Percentiles rank a stretch among this genome's conserved stretches.
Evolutionary conservation across 495 filamentous ascomycete species (phyloP).

Genomic region (Elaphomyces granulatus): DNA sequence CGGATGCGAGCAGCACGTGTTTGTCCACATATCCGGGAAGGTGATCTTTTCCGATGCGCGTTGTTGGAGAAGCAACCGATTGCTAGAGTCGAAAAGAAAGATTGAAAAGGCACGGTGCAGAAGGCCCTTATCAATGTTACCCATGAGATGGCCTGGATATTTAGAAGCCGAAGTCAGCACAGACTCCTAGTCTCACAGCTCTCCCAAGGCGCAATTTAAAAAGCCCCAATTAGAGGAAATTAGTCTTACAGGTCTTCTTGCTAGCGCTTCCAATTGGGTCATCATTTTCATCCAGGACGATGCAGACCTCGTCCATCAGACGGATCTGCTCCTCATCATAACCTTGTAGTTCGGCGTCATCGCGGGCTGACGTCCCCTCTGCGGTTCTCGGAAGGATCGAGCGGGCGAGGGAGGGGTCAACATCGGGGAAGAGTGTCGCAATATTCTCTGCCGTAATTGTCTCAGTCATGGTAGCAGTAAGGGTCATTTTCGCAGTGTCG

Average conservation of each 20-base stretch:
- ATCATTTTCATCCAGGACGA: slow-evolving; percentile 86
- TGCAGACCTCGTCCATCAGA: slow-evolving; percentile 98
- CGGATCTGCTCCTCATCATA: slow-evolving; percentile 97
- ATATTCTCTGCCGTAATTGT: slow-evolving; percentile 76
- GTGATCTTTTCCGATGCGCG: slow-evolving; percentile 96
- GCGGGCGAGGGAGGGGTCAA: slow-evolving; percentile 66
- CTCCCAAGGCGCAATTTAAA: too few relatives aligned
- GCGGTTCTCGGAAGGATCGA: slow-evolving; percentile 39
- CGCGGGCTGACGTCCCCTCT: slow-evolving; percentile 15
- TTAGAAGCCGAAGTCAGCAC: not conserved
- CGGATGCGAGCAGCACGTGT: slow-evolving; percentile 98
- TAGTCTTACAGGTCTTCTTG: slow-evolving; percentile 95
- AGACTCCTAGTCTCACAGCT: too few relatives aligned
- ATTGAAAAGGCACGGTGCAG: slow-evolving; percentile 96
- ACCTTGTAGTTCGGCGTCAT: slow-evolving; percentile 45
- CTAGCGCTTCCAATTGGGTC: slow-evolving; percentile 88
- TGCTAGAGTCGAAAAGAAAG: slow-evolving; percentile 87
- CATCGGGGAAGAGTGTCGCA: slow-evolving; percentile 82
- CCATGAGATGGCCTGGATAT: slow-evolving; percentile 80
- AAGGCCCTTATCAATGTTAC: slow-evolving; percentile 88
- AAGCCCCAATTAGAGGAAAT: too few relatives aligned
- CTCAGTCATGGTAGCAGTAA: slow-evolving; percentile 34
- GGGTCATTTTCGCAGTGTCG: slow-evolving; percentile 36
- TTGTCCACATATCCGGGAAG: slow-evolving; percentile 99
- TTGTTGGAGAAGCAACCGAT: slow-evolving; percentile 86